Base-by-base conservation (phyloP, 495 filamentous ascomycete genomes). In the Penicillium parvum region DNA sequence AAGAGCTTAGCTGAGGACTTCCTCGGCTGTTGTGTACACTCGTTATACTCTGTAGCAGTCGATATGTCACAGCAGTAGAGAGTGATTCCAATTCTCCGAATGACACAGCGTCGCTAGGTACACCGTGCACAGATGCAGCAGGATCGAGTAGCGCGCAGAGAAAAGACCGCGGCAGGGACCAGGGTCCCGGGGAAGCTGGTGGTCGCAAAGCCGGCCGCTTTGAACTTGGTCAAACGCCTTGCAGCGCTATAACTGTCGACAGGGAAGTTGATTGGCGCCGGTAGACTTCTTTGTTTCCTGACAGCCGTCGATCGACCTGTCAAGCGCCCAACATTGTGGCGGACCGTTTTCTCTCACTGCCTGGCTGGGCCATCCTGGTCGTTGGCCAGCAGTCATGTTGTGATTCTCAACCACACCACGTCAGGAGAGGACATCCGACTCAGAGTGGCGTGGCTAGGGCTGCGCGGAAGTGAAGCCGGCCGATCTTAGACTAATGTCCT, bases 401-500 rank as follows among this genome's bases (percentile, higher is more conserved):
- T 20, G 11, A 21, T 37, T 12, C 32, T 32, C 39, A 41, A 32
- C 35, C 30, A 12, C 22, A 30, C 28, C n/a, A 18, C 16, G 14
- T 29, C 27, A 34, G 32, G 18, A 37, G 20, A 35, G 4, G 25
- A 11, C 42, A 37, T 16, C 25, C 5, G 4, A 29, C 5, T 28
- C 18, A 10, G 23, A 12, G 39, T 30, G 29, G 28, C 40, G 35
- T n/a, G 34, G 37, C 50, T 57, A 54, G 43, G 53, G 28, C 39
- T 28, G 39, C 53, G 57, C 53, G 53, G 57, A 55, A 52, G 53
- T 15, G 18, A 60, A 60, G 44, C 57, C 57, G 57, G 53, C 18
- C 46, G 53, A 57, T 60, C 57, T 29, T 51, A 34, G 43, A 43
- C 20, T 38, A 22, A 21, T 22, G 17, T 43, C 15, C 32, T 17